A percentile compares a stretch with the other conserved stretches of the same genome.
Conservation (phyloP, 2,329 filamentous ascomycete genomes). For the Moelleriella libera region DNA sequence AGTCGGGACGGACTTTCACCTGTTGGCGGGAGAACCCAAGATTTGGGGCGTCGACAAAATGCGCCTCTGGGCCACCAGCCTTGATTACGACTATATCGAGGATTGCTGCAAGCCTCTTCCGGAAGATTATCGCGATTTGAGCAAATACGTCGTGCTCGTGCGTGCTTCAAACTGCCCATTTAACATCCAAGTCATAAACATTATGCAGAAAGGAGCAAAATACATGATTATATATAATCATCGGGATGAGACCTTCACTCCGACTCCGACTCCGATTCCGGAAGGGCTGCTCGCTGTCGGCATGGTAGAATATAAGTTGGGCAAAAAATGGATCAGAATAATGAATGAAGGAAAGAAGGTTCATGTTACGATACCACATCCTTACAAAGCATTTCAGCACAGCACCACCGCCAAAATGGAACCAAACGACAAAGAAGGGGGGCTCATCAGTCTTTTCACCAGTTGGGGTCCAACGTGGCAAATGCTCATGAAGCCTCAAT, state of each 20-base stretch:
- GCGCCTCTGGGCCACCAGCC: slow-evolving; percentile 16
- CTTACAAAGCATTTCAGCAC: slow-evolving; percentile 1
- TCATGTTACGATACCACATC: slow-evolving; percentile 16
- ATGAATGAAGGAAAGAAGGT: slow-evolving; percentile 23
- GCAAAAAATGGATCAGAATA: slow-evolving; percentile 22
- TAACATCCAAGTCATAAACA: not conserved
- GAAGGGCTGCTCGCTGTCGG: slow-evolving; percentile 14
- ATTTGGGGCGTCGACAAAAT: slow-evolving; percentile 5
- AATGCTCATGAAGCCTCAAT: slow-evolving; percentile 7
- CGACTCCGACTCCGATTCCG: slow-evolving; percentile 5
- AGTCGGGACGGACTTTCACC: not conserved
- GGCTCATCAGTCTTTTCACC: slow-evolving; percentile 2
- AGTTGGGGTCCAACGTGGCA: slow-evolving; percentile 8
- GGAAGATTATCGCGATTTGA: slow-evolving; percentile 34
- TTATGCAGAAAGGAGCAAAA: slow-evolving; percentile 31
- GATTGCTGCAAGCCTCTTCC: slow-evolving; percentile 20
- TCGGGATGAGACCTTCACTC: slow-evolving; percentile 13
- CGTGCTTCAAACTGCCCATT: slow-evolving; percentile 11
- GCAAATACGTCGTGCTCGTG: slow-evolving; percentile 36
- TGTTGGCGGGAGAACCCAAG: not conserved
- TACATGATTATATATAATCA: slow-evolving; percentile 52
- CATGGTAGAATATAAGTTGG: slow-evolving; percentile 26
- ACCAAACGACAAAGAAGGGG: not conserved
- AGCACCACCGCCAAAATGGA: not conserved
- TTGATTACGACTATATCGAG: slow-evolving; percentile 18